Evolutionary conservation across 176 grass and related monocot genomes (phyloP).

Genomic region (Saccharum officinarum): DNA sequence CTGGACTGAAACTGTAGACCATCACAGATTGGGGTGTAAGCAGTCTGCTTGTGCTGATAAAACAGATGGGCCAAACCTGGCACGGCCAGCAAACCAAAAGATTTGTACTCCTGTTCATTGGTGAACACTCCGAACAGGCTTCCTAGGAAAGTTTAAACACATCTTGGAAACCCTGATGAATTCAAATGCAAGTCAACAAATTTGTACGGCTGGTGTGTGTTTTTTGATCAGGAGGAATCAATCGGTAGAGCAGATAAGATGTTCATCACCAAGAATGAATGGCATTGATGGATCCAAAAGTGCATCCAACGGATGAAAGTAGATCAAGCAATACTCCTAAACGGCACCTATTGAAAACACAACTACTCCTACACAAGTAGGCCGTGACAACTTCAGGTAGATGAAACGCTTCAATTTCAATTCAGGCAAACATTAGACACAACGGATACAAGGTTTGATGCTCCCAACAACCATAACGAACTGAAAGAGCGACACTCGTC

Average conservation of each 20-base stretch:
- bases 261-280: not conserved
- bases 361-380: not conserved
- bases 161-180: not conserved
- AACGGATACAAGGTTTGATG: not conserved
- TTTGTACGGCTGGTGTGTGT: not conserved
- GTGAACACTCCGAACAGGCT: not conserved
- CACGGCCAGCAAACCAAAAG: not conserved
- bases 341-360: slow-evolving; percentile 1
- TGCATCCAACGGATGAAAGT: not conserved
- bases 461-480: not conserved
- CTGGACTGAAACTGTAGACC: not conserved
- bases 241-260: not conserved
- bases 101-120: not conserved
- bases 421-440: not conserved
- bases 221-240: not conserved
- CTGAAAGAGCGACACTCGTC: not conserved
- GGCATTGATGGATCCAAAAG: not conserved
- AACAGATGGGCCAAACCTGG: slow-evolving; percentile 10
- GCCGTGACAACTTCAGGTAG: not conserved
- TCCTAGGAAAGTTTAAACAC: not conserved
- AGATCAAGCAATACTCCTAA: not conserved
- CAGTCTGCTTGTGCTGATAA: not conserved
- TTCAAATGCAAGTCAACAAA: not conserved
- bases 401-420: not conserved
- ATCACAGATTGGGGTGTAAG: not conserved